Conservation (phyloP, 192 early-diverging fungal species). For the Thamnidium elegans region DNA sequence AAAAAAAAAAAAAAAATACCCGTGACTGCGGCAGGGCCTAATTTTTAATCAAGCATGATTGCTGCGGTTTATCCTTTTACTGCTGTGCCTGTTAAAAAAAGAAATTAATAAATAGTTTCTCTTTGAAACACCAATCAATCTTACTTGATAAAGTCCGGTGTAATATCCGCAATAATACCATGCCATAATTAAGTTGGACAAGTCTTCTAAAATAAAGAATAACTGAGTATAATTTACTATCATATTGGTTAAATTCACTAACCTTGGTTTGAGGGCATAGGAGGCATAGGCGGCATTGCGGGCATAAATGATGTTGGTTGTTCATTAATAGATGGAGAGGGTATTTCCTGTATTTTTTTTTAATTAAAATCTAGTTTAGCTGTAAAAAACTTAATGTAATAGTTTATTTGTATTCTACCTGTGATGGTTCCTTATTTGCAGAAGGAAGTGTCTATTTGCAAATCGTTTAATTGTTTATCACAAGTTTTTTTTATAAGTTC, state of each 20-base stretch:
- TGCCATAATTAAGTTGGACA: conserved; percentile 22
- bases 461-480: too few species aligned
- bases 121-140: not conserved
- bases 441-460: too few species aligned
- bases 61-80: not conserved
- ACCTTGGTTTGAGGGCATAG: not conserved
- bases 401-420: too few species aligned
- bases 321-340: not conserved
- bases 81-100: not conserved
- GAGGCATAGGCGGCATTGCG: not conserved
- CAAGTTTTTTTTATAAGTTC: too few species aligned
- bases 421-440: too few species aligned
- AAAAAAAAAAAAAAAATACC: not conserved
- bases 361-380: too few species aligned
- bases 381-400: not conserved
- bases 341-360: not conserved
- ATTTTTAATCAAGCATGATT: not conserved
- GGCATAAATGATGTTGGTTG: not conserved
- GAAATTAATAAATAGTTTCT: too few species aligned
- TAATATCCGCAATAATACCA: conserved; percentile 29
- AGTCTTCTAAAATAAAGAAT: not conserved
- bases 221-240: not conserved
- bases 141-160: conserved; percentile 24
- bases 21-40: not conserved
- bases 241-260: not conserved